phyloP scores from a whole-genome alignment of 1,139 yeast species.

The Yamadazyma kanchanaburiensis region DNA sequence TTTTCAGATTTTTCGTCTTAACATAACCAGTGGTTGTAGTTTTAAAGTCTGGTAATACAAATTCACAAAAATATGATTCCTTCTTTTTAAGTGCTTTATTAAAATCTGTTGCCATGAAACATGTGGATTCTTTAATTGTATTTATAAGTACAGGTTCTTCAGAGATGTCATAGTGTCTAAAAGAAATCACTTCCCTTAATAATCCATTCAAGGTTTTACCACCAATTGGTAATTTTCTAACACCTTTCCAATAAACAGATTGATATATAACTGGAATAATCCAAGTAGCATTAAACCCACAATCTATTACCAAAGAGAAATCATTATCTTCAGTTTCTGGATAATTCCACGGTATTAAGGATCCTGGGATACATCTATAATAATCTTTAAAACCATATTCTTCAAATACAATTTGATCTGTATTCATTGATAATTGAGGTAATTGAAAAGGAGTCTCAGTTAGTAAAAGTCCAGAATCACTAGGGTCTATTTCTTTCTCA shows the following conservation, averaged over 20 bases:
- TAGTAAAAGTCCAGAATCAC: constrained; percentile 50
- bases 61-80: constrained; percentile 44
- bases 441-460: constrained; percentile 82
- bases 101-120: constrained; percentile 72
- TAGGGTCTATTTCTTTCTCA: constrained; percentile 37
- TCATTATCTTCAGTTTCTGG: constrained; percentile 36
- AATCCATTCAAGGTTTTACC: constrained; percentile 84
- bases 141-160: constrained; percentile 87
- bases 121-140: constrained; percentile 77
- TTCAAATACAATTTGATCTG: constrained; percentile 92
- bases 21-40: constrained; percentile 72
- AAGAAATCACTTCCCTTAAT: constrained; percentile 79
- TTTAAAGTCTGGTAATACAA: constrained; percentile 83
- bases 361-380: constrained; percentile 59
- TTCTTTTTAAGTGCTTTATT: constrained; percentile 47
- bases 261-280: constrained; percentile 82
- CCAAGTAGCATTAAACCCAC: constrained; percentile 88
- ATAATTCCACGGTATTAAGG: constrained; percentile 68
- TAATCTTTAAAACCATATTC: constrained; percentile 80
- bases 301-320: constrained; percentile 77
- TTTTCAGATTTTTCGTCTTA: constrained; percentile 12
- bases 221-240: constrained; percentile 73
- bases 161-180: constrained; percentile 88
- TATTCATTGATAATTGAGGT: constrained; percentile 78
- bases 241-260: constrained; percentile 73